Base-by-base conservation (phyloP, 192 early-diverging fungal species). In the Coemansia sp. region DNA sequence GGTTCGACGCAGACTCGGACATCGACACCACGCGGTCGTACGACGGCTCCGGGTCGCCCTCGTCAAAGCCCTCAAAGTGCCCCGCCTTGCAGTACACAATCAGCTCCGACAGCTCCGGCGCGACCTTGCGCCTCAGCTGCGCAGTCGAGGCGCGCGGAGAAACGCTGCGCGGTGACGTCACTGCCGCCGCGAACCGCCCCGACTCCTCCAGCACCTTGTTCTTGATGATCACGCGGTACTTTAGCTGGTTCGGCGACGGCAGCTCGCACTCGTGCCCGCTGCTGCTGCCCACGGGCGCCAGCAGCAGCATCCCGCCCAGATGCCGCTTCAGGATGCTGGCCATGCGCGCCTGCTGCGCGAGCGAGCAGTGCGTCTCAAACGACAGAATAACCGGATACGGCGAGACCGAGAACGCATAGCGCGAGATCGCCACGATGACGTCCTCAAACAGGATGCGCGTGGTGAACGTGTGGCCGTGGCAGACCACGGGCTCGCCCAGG, bases 311-410 rank as follows among this genome's bases (percentile, higher is more conserved):
- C 28, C 83, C 85, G 6, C 90, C 91, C n/a, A 95, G 69, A 11
- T 81, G 72, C n/a, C 83, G 82, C 22, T 57, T 43, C 55, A 95
- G 62, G 30, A 90, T 87, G 9, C 35, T 62, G 5, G 91, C 94
- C 87, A 94, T 90, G 12, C 73, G 67, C 16, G 66, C 83, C 62
- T 95, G 94, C 68, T 92, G 90, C 18, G 81, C 70, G 22, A 83
- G 57, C 28, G 82, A 81, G 64, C 94, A 95, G 69, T 92, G 90
- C 8, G 86, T 85, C 70, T 96, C 94, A 6, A 96, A 64, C 12
- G 90, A 92, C 49, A 96, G 62, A 48, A 92, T 91, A 19, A 95
- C 71, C 5, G 94, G 94, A 49, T 91, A 94, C 25, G 85, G 82
- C 12, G 90, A 87, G 8, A 84, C 83, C 7, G 85, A 86, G 73